Percentiles rank a stretch among this genome's conserved stretches.
phyloP scores from a whole-genome alignment of 1,139 yeast species.

The Wickerhamomyces sp. region DNA sequence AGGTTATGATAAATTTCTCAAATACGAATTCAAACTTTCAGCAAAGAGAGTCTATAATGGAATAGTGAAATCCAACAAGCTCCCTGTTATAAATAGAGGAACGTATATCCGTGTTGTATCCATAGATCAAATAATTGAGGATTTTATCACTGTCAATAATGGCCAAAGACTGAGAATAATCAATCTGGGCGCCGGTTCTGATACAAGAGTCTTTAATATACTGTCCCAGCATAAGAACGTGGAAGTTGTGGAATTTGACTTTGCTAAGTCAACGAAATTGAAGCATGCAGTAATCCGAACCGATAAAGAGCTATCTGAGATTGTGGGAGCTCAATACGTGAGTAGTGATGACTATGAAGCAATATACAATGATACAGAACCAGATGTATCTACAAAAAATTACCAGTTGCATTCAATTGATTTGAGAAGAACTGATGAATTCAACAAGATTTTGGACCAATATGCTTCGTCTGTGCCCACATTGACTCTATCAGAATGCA shows the following conservation, averaged over 20 bases:
- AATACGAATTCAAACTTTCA: conserved; percentile 26
- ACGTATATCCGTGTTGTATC: conserved; percentile 71
- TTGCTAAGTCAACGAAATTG: conserved; percentile 52
- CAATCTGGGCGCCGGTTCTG: conserved; percentile 96
- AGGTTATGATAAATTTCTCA: conserved; percentile 20
- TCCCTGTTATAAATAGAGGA: conserved; percentile 81
- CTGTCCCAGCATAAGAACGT: conserved; percentile 27
- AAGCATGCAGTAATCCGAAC: conserved; percentile 53
- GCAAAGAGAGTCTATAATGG: conserved; percentile 37
- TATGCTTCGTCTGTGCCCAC: conserved; percentile 53
- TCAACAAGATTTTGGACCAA: conserved; percentile 14
- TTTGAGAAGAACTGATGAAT: conserved; percentile 19
- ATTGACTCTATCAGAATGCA: conserved; percentile 80
- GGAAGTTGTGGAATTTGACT: conserved; percentile 72
- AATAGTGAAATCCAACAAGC: conserved; percentile 43
- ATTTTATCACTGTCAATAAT: conserved; percentile 38
- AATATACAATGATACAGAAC: conserved; percentile 18
- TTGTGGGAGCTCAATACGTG: conserved; percentile 19
- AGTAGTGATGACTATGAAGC: conserved; percentile 12
- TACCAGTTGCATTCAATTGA: conserved; percentile 27
- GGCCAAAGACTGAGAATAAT: conserved; percentile 51
- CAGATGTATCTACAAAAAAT: conserved; percentile 12
- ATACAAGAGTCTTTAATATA: conserved; percentile 64
- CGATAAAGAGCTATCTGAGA: conserved; percentile 24
- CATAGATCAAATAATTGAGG: conserved; percentile 50